Base-by-base conservation (phyloP, 345 rosid species). In the Lagerstroemia speciosa region DNA sequence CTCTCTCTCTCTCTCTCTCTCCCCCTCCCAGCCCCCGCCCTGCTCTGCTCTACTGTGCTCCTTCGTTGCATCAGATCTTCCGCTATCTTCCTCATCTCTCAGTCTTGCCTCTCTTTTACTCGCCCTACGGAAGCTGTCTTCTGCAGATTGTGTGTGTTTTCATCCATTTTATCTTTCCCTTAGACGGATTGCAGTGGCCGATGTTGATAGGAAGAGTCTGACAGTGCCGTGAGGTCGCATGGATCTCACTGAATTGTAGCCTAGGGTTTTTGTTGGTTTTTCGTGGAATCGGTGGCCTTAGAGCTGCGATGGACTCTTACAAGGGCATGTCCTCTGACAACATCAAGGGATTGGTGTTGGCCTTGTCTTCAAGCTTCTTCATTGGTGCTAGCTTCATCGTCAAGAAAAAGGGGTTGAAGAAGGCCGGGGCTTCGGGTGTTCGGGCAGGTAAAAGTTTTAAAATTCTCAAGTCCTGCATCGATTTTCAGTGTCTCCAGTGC, bases 381-480 rank as follows among this genome's bases (percentile, higher is more conserved):
- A 91, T 89, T 64, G 97, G 97, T 29, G 90, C 90, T 37, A 89
- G 96, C 69, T 91, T 91, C 85, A 91, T 91, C 60, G 83, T 91
- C 57, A 91, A 91, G 86, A 89, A 91, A 77, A 91, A 91, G 75
- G 97, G 97, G 1, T 81, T 91, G 79, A 89, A 89, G 79, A 86
- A 77, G 70, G 93, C 96, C 48, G 92, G 77, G 0, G 71, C 81
- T 63, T 81, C 93, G 74, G 93, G 96, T 10, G 75, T 82, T 52
- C 75, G 96, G 77, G 97, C 97, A 57, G 96, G 97, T 90, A n/a
- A 82, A 16, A 27, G 24, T 57, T 33, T 20, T 62, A 15, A 29
- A 40, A 62, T 61, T 67, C 37, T n/a, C n/a, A n/a, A n/a, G n/a
- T n/a, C n/a, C n/a, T n/a, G n/a, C 65, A 11, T 70, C 40, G n/a